These are phyloP conservation scores for Parsonsia alboflavescens DNA, from an alignment of 257 asterid species.

Conservation along the genomic window DNA sequence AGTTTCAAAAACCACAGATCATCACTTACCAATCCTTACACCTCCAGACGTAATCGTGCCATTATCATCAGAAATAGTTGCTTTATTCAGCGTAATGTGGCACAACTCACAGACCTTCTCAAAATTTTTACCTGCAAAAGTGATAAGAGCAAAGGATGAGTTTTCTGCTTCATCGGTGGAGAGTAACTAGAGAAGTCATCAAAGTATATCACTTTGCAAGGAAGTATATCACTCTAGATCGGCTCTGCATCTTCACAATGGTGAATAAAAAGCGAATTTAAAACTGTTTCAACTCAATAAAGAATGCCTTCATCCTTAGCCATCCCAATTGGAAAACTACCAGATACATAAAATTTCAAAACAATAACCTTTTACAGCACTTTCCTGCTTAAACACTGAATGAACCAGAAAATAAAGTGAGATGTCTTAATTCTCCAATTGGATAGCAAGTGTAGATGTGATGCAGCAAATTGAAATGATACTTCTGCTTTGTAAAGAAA, in stretches of 20 bases:
- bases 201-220: background rate
- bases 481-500: background rate
- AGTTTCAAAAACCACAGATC: background rate
- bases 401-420: background rate
- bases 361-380: background rate
- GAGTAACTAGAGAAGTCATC: background rate
- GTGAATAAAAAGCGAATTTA: background rate
- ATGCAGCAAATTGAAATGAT: background rate
- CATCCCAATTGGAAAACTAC: background rate
- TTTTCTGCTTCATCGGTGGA: background rate
- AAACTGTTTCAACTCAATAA: background rate
- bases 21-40: conserved; percentile 72
- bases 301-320: background rate
- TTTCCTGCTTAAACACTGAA: background rate
- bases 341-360: background rate
- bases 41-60: conserved; percentile 79
- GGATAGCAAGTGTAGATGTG: background rate
- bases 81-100: conserved; percentile 73
- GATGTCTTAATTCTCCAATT: background rate
- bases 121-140: conserved; percentile 53
- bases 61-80: conserved; percentile 64
- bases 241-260: background rate
- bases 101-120: conserved; percentile 86
- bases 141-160: conserved; percentile 4
- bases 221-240: background rate